A percentile compares a stretch with the other conserved stretches of the same genome.
Conservation (phyloP, 192 early-diverging fungal genomes). For the Coemansia sp. region DNA sequence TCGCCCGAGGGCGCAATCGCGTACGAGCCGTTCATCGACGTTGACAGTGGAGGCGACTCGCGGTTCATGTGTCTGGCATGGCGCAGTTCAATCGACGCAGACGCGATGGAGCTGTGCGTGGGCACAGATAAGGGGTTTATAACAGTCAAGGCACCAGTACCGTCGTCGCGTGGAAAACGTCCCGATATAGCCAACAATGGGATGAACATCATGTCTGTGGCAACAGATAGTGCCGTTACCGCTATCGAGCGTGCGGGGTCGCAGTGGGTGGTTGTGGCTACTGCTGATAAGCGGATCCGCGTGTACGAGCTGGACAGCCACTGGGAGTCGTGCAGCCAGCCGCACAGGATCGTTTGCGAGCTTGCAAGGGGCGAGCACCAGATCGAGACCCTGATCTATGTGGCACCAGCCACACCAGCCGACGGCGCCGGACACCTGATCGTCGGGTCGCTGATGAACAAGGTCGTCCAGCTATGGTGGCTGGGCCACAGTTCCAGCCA, state of each 20-base stretch:
- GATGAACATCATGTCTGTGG: constrained; percentile 37
- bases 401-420: constrained; percentile 23
- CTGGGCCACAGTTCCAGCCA: constrained; percentile 27
- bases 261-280: constrained; percentile 40
- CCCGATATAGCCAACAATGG: constrained; percentile 33
- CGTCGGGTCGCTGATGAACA: constrained; percentile 38
- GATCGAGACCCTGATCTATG: constrained; percentile 37
- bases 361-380: constrained; percentile 27
- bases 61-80: constrained; percentile 43
- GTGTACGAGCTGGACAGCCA: constrained; percentile 38
- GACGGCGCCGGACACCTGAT: constrained; percentile 43
- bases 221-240: constrained; percentile 45
- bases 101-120: constrained; percentile 45
- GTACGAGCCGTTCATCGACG: constrained; percentile 49
- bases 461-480: constrained; percentile 40
- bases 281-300: constrained; percentile 25
- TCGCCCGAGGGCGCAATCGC: constrained; percentile 36
- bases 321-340: constrained; percentile 30
- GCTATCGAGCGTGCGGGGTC: constrained; percentile 39
- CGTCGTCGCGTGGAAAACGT: constrained; percentile 24
- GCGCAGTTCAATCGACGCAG: constrained; percentile 22
- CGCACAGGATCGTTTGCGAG: constrained; percentile 37
- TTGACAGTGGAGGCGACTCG: constrained; percentile 46
- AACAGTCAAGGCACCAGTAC: constrained; percentile 38
- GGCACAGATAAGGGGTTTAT: constrained; percentile 48